These are phyloP conservation scores for Hysterangium stoloniferum DNA, from an alignment of 768 basidiomycete species.

Conservation along the genomic window DNA sequence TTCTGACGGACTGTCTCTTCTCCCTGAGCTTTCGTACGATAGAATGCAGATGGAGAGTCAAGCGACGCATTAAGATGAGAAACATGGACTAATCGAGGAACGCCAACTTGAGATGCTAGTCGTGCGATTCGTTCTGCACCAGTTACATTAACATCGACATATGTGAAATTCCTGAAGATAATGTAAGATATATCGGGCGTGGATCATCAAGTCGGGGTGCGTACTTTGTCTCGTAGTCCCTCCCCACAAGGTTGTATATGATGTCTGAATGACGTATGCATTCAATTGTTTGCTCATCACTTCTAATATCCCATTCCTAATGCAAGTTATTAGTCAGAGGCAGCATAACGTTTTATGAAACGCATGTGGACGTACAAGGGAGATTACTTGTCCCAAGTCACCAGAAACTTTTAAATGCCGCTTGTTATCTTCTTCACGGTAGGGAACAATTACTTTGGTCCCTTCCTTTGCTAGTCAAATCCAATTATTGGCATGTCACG, in stretches of 20 bases:
- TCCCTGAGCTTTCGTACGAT: constrained; percentile 83
- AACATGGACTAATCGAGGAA: constrained; percentile 84
- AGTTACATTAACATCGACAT: constrained; percentile 67
- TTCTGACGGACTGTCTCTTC: constrained; percentile 79
- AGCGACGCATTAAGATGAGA: constrained; percentile 89
- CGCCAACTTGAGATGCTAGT: constrained; percentile 67
- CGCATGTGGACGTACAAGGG: constrained; percentile 55
- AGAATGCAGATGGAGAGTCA: constrained; percentile 73
- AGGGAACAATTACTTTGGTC: constrained; percentile 90
- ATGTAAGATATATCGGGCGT: not conserved
- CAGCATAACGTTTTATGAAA: not conserved
- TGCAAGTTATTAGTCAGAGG: not conserved
- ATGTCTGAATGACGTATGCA: constrained; percentile 92
- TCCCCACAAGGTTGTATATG: constrained; percentile 92
- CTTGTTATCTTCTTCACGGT: constrained; percentile 91
- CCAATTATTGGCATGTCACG: not conserved
- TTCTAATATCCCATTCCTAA: constrained; percentile 94
- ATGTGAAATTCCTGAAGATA: constrained; percentile 76
- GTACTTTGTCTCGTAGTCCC: constrained; percentile 94
- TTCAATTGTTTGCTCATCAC: constrained; percentile 86
- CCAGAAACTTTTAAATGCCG: constrained; percentile 88
- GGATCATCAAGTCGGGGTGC: constrained; percentile 20
- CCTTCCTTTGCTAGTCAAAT: constrained; percentile 66
- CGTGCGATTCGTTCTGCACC: constrained; percentile 84
- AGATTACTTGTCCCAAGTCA: constrained; percentile 92